Base-by-base conservation (phyloP, 176 grass and related monocot genomes). In the Zoysia pacifica region DNA sequence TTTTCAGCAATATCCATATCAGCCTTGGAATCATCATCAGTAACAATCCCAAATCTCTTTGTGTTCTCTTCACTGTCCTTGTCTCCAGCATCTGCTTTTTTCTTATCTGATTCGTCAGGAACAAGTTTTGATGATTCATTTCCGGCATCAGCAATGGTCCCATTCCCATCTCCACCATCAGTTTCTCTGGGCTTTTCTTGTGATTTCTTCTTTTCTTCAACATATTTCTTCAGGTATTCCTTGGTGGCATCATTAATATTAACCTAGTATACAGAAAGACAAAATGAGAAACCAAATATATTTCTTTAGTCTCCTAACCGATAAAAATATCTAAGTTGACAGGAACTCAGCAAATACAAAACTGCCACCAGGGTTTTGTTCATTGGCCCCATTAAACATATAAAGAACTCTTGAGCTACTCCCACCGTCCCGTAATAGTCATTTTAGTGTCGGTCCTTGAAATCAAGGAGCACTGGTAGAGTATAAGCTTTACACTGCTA, bases 241-340 rank as follows among this genome's bases (percentile, higher is more conserved):
- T 90, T 93, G 67, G 97, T 96, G 48, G 97, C 97, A 86, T 99
- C 90, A 18, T 95, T 99, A 81, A 91, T 95, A 72, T 99, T 99
- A 81, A 96, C 69, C 97, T 96, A 64, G 60, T 58, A 83, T 28
- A 11, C 49, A 73, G 61, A 80, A 85, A 63, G 72, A 71, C 54
- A 11, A 12, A 67, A 83, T 11, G 55, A 81, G 5, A 12, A 19
- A 82, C 50, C 73, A n/a, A 58, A 75, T 19, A 70, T 39, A 39
- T 50, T 62, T 37, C 28, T 10, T 55, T 74, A 68, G 44, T 77
- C 73, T 69, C 71, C 43, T 43, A 65, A 68, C 20, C 11, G 52
- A 58, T 5, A 58, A 72, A 48, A 49, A 71, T n/a, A 81, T 76
- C 56, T 47, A 54, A 20, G 42, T 72, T 62, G 83, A 85, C 46